These are phyloP conservation scores for Lolium perenne DNA, from an alignment of 176 grass and related monocot species.

Conservation along the genomic window DNA sequence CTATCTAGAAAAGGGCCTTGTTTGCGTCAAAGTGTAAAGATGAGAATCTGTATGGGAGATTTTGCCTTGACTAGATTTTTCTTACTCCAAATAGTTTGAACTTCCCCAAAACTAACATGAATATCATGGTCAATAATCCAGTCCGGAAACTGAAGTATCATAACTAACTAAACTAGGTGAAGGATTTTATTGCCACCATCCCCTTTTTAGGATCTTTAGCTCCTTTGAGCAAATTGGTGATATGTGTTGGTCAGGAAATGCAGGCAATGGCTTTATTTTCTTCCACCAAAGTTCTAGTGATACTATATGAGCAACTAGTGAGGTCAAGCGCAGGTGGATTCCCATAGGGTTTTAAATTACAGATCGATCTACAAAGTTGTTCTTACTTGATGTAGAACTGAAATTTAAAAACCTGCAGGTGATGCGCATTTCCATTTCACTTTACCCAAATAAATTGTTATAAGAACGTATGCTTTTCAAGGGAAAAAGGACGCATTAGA, in stretches of 20 bases:
- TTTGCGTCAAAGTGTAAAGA: constrained; percentile 22
- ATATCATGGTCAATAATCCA: not conserved
- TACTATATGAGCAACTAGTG: not conserved
- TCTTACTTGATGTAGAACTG: not conserved
- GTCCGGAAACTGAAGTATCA: not conserved
- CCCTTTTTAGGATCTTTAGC: not conserved
- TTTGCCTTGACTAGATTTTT: constrained; percentile 29
- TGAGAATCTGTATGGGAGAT: constrained; percentile 42
- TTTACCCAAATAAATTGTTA: not conserved
- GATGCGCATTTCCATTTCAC: not conserved
- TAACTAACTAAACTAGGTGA: not conserved
- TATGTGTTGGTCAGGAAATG: not conserved
- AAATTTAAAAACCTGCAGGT: not conserved
- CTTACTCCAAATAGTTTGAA: not conserved
- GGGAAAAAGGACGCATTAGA: constrained; percentile 27
- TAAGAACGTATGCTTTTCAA: not conserved
- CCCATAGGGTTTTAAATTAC: too few species aligned
- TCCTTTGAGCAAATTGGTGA: not conserved
- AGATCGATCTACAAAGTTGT: not conserved
- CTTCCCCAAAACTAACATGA: constrained; percentile 1
- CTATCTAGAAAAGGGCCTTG: constrained; percentile 33
- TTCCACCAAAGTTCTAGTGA: not conserved
- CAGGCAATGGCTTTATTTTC: not conserved
- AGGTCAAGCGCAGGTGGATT: not conserved
- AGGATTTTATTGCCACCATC: not conserved